Evolutionary conservation across 2,329 filamentous ascomycete species (phyloP), one percentile per base, ranked within the genome.

Genomic region (Xylariaceae sp.): DNA sequence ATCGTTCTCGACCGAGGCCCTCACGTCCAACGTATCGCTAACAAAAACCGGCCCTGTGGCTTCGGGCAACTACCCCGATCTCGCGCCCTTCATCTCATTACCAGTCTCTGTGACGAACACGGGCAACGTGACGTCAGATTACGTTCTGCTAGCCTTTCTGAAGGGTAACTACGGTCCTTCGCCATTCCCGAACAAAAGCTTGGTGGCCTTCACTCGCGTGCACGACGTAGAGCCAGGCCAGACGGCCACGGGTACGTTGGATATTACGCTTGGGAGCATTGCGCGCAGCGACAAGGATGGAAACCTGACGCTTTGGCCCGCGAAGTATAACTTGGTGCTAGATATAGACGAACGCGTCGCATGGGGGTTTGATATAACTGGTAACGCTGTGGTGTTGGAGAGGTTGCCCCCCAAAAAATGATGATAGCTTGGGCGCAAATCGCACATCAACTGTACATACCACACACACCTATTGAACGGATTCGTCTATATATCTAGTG

Each of bases 281-380:
- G 69, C 71, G 2, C 61, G 77, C 2, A 68, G 69, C 0, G 72
- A 78, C 43, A 64, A 69, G 31, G 60, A 57, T 3, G 78, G 77
- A 1, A 69, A 74, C 45, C 65, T 62, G 36, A 68, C 76, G 12
- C 52, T 80, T 9, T 79, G 75, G 54, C 76, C 75, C 0, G 77
- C 74, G 0, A 64, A 64, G 15, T 81, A 80, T 48, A 63, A 56
- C 7, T 34, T 78, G 9, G 50, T 64, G 37, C 39, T 78, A 8
- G 74, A 78, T 52, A 57, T 65, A 41, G 65, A 68, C 37, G 63
- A 64, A 2, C 51, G 65, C 36, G 61, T 64, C 0, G 59, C 48
- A 28, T 49, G 67, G 33, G 65, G 66, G 17, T 74, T 79, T 45
- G 67, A 61, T 2, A 57, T 78, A 44, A 71, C 64, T 0, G 75